These are phyloP conservation scores for Pichia sp. DNA, from an alignment of 1,139 yeast species.

Conservation along the genomic window DNA sequence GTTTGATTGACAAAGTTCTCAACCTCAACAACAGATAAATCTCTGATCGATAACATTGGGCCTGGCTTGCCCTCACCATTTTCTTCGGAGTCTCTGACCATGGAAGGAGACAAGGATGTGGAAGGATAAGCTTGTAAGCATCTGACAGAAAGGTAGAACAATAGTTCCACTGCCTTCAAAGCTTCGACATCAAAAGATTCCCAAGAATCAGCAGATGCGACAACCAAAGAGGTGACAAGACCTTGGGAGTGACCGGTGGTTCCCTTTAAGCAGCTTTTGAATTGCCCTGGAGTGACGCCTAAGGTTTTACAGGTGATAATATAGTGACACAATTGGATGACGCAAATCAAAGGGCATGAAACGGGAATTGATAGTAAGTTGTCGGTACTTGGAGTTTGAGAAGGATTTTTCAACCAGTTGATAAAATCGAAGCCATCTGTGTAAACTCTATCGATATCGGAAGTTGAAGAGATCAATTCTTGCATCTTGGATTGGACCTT, in stretches of 20 bases:
- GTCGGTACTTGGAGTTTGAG: slow-evolving; percentile 84
- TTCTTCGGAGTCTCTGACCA: slow-evolving; percentile 87
- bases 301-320: slow-evolving; percentile 81
- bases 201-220: slow-evolving; percentile 86
- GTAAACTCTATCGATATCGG: slow-evolving; percentile 80
- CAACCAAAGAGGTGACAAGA: slow-evolving; percentile 86
- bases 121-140: slow-evolving; percentile 87
- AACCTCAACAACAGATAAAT: slow-evolving; percentile 74
- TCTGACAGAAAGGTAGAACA: slow-evolving; percentile 92
- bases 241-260: slow-evolving; percentile 99
- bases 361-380: slow-evolving; percentile 89
- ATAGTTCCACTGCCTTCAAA: slow-evolving; percentile 72
- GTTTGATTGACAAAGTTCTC: slow-evolving; percentile 77
- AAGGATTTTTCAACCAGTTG: slow-evolving; percentile 81
- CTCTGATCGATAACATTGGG: slow-evolving; percentile 95
- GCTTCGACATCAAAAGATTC: slow-evolving; percentile 69
- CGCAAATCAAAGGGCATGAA: slow-evolving; percentile 92
- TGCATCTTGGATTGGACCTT: slow-evolving; percentile 67
- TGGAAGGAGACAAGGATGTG: slow-evolving; percentile 90
- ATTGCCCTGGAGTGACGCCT: slow-evolving; percentile 86
- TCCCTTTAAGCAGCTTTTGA: slow-evolving; percentile 68
- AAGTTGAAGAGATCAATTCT: slow-evolving; percentile 63
- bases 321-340: slow-evolving; percentile 90
- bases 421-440: slow-evolving; percentile 90
- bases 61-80: slow-evolving; percentile 96